Percentiles rank a stretch among this genome's conserved stretches.
Conservation (phyloP, 2,329 filamentous ascomycete genomes). For the Pleochaeta shiraiana region DNA sequence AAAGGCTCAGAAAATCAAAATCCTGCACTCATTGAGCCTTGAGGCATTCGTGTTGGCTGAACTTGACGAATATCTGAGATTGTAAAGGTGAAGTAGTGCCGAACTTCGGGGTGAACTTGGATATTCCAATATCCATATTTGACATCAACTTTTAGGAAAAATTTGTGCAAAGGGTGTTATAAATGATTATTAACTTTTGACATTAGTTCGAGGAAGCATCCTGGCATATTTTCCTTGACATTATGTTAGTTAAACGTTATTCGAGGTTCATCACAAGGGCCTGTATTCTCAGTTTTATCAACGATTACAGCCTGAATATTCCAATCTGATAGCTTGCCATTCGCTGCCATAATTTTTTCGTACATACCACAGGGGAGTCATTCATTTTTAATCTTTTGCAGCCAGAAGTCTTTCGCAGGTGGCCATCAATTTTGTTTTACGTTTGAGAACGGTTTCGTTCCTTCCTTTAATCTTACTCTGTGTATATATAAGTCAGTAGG, state of each 20-base stretch:
- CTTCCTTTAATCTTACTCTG: not conserved
- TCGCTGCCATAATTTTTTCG: not conserved
- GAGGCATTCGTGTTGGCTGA: not conserved
- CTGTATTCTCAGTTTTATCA: not conserved
- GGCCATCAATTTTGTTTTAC: not conserved
- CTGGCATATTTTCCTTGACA: not conserved
- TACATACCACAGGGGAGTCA: not conserved
- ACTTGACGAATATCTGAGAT: not conserved
- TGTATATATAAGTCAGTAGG: not conserved
- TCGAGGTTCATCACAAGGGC: not conserved
- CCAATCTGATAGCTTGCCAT: not conserved
- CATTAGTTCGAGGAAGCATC: constrained; percentile 1
- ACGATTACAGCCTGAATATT: not conserved
- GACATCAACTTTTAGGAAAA: not conserved
- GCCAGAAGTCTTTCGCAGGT: not conserved
- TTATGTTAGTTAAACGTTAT: not conserved
- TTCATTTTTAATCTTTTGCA: not conserved
- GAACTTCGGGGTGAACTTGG: not conserved
- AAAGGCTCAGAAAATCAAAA: not conserved
- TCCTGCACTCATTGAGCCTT: not conserved
- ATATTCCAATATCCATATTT: not conserved
- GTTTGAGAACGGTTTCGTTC: not conserved
- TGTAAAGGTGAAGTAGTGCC: not conserved
- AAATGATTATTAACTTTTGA: not conserved
- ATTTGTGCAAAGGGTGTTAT: not conserved